Base-by-base conservation (phyloP, 75 land plant species). In the Picea glauca region DNA sequence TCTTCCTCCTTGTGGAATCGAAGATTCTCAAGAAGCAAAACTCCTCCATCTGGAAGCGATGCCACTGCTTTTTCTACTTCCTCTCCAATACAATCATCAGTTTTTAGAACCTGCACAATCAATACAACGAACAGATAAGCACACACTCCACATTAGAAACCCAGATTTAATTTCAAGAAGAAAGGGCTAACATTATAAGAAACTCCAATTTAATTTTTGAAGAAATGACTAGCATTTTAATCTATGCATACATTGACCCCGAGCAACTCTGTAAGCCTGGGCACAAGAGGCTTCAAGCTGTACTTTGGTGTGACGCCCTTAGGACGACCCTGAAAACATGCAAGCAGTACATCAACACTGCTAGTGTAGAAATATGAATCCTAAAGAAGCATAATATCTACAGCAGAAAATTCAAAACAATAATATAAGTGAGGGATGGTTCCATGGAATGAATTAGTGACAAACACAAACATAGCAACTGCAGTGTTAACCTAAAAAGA, bases 1-100 rank as follows among this genome's bases (percentile, higher is more conserved):
- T 95, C 98, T 84, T 95, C 98, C 76, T 95, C 98, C 81, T 88
- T 88, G 84, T 95, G 78, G 68, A 95, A 95, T 75, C 98, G 86
- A n/a, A 95, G 95, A 83, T 95, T 95, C 75, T 95, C 98, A 76
- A 95, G 86, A 78, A 95, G 95, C 72, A 95, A 77, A 70, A 95
- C 95, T 54, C 93, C 89, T 72, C 98, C 98, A 18, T 89, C 82
- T 17, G 93, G 85, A 26, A 93, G 81, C 17, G 85, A 85, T 64
- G 90, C 92, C 54, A 84, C 96, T 80, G 86, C 50, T 66, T 90
- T 90, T 82, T 86, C 92, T 6, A 93, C 96, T 75, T 86, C 90
- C 66, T 78, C 86, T 31, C 96, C 96, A 79, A 93, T 91, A 31
- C 89, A 90, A 74, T 93, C 96, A 72, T 93, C 85, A 64, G 96